These are phyloP conservation scores for Larix kaempferi DNA, from an alignment of 75 land plant genomes.

Conservation along the genomic window DNA sequence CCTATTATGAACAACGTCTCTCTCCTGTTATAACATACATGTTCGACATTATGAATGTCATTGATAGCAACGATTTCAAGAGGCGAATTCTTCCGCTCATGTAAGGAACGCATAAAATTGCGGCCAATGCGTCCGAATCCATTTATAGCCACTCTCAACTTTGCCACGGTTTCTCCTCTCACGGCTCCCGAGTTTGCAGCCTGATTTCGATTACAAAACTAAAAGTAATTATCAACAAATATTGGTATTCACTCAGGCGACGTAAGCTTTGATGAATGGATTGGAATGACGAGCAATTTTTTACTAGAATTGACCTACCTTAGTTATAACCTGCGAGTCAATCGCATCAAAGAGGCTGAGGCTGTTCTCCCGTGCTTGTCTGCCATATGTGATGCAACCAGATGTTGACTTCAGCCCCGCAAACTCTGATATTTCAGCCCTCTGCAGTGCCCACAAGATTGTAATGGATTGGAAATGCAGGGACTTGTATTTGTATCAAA, in stretches of 20 bases:
- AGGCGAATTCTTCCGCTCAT: slow-evolving; percentile 81
- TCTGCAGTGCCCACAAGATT: slow-evolving; percentile 21
- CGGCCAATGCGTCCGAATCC: slow-evolving; percentile 92
- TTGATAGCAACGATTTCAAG: slow-evolving; percentile 78
- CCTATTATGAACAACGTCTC: too few relatives aligned
- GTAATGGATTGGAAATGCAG: neutral
- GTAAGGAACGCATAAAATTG: slow-evolving; percentile 93
- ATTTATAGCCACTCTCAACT: slow-evolving; percentile 88
- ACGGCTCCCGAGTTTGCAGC: slow-evolving; percentile 28
- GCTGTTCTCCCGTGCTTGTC: slow-evolving; percentile 26
- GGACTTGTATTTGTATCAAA: too few relatives aligned
- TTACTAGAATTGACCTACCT: slow-evolving; percentile 32
- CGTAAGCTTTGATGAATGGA: neutral
- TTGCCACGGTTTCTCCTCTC: slow-evolving; percentile 69
- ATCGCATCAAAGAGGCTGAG: slow-evolving; percentile 29
- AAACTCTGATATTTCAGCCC: slow-evolving; percentile 39
- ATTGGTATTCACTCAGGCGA: too few relatives aligned
- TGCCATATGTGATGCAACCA: slow-evolving; percentile 15
- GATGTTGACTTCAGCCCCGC: slow-evolving; percentile 37
- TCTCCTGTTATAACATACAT: slow-evolving; percentile 32
- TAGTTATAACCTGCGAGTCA: slow-evolving; percentile 44
- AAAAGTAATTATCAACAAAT: too few relatives aligned
- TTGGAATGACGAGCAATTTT: too few relatives aligned
- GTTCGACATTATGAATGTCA: slow-evolving; percentile 80
- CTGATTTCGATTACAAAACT: slow-evolving; percentile 11